These are phyloP conservation scores for Dioscorea alata DNA, from an alignment of 106 monocot genomes.

Conservation along the genomic window DNA sequence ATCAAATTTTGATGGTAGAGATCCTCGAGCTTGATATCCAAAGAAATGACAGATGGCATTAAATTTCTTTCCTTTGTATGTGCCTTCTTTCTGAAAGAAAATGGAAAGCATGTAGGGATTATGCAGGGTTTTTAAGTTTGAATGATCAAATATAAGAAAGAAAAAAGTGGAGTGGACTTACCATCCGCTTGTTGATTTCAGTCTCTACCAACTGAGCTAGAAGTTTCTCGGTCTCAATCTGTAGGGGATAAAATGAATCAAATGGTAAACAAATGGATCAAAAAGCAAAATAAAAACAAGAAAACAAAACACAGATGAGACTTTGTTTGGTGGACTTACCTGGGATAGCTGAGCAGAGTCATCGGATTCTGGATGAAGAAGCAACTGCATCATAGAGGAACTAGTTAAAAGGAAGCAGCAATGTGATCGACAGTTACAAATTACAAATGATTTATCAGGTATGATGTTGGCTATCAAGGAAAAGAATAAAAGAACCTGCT, in stretches of 20 bases:
- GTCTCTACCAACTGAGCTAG: constrained; percentile 79
- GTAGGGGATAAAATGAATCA: constrained; percentile 2
- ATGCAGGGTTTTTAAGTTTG: not conserved
- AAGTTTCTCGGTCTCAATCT: constrained; percentile 96
- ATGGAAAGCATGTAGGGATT: too few relatives aligned
- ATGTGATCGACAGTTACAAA: too few relatives aligned
- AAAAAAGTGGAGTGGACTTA: constrained; percentile 11
- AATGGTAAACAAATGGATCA: not conserved
- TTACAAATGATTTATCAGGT: not conserved
- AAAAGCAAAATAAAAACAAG: not conserved
- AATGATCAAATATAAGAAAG: not conserved
- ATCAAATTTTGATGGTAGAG: constrained; percentile 94
- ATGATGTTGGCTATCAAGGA: not conserved
- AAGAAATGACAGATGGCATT: constrained; percentile 94
- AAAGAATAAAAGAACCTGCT: constrained; percentile 42
- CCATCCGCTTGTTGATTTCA: constrained; percentile 82
- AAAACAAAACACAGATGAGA: not conserved
- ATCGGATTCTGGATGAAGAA: constrained; percentile 93
- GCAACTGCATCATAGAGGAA: constrained; percentile 47
- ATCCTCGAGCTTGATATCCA: constrained; percentile 91
- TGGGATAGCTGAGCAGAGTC: constrained; percentile 89
- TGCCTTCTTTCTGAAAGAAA: constrained; percentile 68
- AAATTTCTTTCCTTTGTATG: constrained; percentile 93
- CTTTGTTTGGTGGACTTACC: constrained; percentile 19
- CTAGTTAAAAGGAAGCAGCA: not conserved